phyloP scores from a whole-genome alignment of 2,329 filamentous ascomycete species.

The Apiospora hydei region DNA sequence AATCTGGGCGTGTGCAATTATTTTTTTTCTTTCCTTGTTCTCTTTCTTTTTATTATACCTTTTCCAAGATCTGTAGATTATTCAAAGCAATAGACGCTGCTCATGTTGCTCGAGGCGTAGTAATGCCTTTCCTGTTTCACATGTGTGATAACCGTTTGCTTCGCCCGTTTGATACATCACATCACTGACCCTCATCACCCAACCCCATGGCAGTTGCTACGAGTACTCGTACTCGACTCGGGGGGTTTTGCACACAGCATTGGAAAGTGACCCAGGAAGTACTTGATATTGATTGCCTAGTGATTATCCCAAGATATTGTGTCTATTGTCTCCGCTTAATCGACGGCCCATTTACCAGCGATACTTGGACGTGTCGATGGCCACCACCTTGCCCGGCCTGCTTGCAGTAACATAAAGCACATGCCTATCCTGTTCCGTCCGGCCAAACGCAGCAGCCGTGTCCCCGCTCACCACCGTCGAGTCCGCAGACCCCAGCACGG shows the following conservation, averaged over 20 bases:
- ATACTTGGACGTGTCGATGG: background rate
- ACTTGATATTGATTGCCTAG: too few species aligned
- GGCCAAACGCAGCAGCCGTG: slow-evolving; percentile 4
- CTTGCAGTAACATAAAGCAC: background rate
- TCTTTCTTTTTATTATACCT: background rate
- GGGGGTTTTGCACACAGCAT: background rate
- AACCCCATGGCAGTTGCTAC: background rate
- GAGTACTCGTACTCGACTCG: background rate
- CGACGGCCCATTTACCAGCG: background rate
- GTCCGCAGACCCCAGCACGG: background rate
- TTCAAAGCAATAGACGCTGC: background rate
- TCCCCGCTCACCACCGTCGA: background rate
- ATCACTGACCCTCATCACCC: background rate
- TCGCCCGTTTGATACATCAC: background rate
- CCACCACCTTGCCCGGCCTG: slow-evolving; percentile 1
- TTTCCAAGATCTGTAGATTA: background rate
- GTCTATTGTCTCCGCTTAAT: background rate
- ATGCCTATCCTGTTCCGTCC: slow-evolving; percentile 15
- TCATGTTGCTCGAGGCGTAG: background rate
- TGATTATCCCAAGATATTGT: too few species aligned
- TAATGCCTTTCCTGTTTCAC: background rate
- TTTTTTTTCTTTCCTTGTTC: background rate
- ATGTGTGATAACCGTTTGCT: background rate
- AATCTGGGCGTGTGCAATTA: background rate
- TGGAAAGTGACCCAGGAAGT: background rate